A percentile compares a stretch with the other conserved stretches of the same genome.
These are phyloP conservation scores for Pontederia crassipes DNA, from an alignment of 176 grass and related monocot species.

Conservation along the genomic window DNA sequence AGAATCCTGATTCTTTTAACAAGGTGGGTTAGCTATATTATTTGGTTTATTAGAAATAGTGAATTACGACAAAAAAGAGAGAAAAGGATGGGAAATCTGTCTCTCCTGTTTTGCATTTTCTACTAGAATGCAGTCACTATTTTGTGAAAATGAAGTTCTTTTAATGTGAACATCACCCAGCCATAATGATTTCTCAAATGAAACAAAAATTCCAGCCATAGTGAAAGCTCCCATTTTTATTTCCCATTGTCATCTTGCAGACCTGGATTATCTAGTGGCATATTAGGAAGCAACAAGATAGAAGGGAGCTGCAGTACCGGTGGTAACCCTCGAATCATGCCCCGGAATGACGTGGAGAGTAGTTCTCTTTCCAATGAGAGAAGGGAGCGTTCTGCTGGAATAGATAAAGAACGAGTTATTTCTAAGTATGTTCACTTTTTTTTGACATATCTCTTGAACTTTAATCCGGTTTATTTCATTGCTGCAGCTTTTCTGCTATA, in stretches of 20 bases:
- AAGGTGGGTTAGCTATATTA: no score
- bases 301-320: constrained; percentile 47
- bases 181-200: neutral
- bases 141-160: no score
- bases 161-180: neutral
- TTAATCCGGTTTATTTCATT: neutral
- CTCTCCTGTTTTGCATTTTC: no score
- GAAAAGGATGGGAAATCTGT: no score
- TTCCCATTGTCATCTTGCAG: constrained; percentile 21
- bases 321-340: constrained; percentile 26
- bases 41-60: no score
- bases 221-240: neutral
- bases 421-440: constrained; percentile 39
- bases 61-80: no score
- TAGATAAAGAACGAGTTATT: constrained; percentile 53
- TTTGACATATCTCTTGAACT: constrained; percentile 2
- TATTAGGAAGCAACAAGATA: constrained; percentile 42
- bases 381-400: constrained; percentile 46
- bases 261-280: constrained; percentile 38
- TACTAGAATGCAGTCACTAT: no score
- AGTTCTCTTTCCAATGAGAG: constrained; percentile 45
- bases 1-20: no score
- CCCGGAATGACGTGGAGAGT: constrained; percentile 36
- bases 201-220: neutral
- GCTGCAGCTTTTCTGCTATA: neutral